phyloP scores from a whole-genome alignment of 2,329 filamentous ascomycete species.

The Cytospora leucostoma region DNA sequence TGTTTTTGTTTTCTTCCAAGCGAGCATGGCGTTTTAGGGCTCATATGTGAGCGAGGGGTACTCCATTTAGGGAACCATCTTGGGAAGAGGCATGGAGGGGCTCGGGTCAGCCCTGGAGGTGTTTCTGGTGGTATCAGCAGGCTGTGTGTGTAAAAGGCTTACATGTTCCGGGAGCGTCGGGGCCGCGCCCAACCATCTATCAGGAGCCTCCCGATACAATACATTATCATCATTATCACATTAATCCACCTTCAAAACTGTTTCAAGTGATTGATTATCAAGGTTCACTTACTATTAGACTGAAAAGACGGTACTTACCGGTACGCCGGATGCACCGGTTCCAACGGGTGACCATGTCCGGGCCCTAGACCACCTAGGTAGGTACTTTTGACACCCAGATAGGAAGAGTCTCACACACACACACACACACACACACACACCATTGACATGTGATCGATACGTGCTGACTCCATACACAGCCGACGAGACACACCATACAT shows the following conservation, averaged over 20 bases:
- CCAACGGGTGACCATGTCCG: not conserved
- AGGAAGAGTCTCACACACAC: too few species aligned
- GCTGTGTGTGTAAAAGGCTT: slow-evolving; percentile 3
- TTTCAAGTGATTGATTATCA: too few species aligned
- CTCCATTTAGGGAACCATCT: slow-evolving; percentile 5
- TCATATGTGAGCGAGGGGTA: slow-evolving; percentile 6
- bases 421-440: not conserved
- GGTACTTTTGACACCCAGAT: not conserved
- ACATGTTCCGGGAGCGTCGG: slow-evolving; percentile 3
- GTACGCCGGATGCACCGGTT: slow-evolving; percentile 6
- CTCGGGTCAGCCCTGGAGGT: not conserved
- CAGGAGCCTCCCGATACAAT: not conserved
- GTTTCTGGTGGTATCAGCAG: slow-evolving; percentile 3
- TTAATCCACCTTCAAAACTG: too few species aligned
- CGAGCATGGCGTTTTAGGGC: slow-evolving; percentile 24
- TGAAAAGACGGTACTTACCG: not conserved
- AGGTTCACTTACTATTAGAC: too few species aligned
- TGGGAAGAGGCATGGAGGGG: slow-evolving; percentile 6
- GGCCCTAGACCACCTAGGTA: not conserved
- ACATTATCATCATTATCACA: slow-evolving; percentile 1
- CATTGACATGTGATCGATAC: slow-evolving; percentile 2
- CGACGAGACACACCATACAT: not conserved
- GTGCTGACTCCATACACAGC: not conserved
- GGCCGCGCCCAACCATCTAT: not conserved
- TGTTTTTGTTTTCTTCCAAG: slow-evolving; percentile 5